Evolutionary conservation across 257 asterid genomes (phyloP).

Genomic region (Penstemon eatonii): DNA sequence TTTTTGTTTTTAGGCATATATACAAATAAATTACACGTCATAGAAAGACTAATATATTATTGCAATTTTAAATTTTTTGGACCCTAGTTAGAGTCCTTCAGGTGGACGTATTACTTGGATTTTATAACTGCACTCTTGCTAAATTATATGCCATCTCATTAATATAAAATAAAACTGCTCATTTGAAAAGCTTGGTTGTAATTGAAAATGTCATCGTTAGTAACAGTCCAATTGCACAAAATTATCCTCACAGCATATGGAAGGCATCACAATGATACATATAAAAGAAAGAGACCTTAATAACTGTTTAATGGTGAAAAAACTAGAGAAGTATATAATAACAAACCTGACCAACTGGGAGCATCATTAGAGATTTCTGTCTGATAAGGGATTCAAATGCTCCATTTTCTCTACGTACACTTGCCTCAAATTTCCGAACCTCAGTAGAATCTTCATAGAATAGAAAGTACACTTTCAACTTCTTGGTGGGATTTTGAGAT

Average conservation of each 20-base stretch:
- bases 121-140: neutral
- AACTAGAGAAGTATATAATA: constrained; percentile 19
- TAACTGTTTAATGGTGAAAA: neutral
- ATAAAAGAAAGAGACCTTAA: constrained; percentile 7
- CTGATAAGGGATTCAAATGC: constrained; percentile 94
- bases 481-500: constrained; percentile 80
- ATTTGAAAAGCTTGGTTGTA: neutral
- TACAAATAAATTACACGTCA: neutral
- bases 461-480: constrained; percentile 78
- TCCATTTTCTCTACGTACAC: constrained; percentile 83
- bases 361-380: constrained; percentile 92
- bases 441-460: constrained; percentile 94
- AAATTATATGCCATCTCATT: neutral
- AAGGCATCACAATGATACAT: neutral
- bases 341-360: constrained; percentile 81
- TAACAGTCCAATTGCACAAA: neutral
- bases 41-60: neutral
- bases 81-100: neutral
- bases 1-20: neutral
- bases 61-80: neutral
- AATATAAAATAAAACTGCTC: neutral
- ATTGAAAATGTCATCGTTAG: neutral
- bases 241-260: constrained; percentile 6
- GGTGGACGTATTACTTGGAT: neutral
- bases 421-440: constrained; percentile 92